phyloP scores from a whole-genome alignment of 2,329 filamentous ascomycete species.

The Alternaria atra region DNA sequence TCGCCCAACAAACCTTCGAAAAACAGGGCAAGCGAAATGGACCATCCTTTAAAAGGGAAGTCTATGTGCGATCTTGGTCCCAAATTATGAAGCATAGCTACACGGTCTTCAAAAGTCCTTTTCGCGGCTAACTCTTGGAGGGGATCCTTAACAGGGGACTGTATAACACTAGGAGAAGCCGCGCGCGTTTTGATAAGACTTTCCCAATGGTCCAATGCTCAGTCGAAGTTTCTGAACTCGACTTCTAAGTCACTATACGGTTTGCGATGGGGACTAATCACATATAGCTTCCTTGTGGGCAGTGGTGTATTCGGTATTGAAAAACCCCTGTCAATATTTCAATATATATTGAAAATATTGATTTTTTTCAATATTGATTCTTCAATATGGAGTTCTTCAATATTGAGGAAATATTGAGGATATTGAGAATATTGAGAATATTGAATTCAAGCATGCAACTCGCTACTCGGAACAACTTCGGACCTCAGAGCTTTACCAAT shows the following conservation, averaged over 20 bases:
- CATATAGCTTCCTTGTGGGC: neutral
- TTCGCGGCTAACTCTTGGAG: neutral
- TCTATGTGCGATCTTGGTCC: neutral
- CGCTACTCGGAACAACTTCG: too few species aligned
- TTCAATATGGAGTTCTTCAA: too few species aligned
- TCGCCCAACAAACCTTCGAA: constrained; percentile 8
- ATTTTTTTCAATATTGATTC: too few species aligned
- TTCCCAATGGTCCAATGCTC: constrained; percentile 8
- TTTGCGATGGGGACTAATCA: neutral
- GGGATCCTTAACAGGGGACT: neutral
- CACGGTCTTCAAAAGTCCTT: constrained; percentile 1
- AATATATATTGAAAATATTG: too few species aligned
- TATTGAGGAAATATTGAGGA: too few species aligned
- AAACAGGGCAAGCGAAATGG: constrained; percentile 5
- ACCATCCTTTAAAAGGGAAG: neutral
- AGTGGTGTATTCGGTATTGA: too few species aligned
- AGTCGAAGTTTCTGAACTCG: neutral
- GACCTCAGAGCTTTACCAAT: too few species aligned
- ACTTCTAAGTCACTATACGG: neutral
- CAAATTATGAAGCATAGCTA: constrained; percentile 1
- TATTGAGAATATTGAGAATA: too few species aligned
- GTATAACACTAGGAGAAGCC: neutral
- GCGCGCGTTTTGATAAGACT: neutral
- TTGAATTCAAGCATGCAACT: too few species aligned
- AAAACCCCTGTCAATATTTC: too few species aligned